Conservation (phyloP, 176 grass and related monocot species). For the Hordeum marinum region DNA sequence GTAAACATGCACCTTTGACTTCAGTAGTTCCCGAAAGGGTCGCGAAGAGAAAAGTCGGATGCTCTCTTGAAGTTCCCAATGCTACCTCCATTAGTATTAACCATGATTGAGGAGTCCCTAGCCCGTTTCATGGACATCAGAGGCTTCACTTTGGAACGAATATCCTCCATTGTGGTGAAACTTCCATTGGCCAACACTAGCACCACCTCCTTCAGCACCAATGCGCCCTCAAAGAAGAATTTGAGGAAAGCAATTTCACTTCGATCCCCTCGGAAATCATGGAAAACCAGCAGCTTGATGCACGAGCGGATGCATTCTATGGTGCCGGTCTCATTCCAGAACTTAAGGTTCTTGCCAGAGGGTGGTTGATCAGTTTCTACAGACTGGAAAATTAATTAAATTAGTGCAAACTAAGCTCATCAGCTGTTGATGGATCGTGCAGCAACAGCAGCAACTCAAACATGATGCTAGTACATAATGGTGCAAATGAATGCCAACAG, state of each 20-base stretch:
- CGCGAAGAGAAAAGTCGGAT: neutral
- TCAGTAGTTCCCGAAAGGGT: neutral
- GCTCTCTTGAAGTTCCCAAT: neutral
- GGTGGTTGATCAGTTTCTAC: neutral
- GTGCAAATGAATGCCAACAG: neutral
- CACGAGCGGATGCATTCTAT: neutral
- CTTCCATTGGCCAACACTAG: neutral
- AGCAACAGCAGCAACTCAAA: neutral
- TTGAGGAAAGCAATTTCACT: constrained; percentile 3
- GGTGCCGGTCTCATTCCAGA: neutral
- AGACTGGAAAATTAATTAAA: neutral
- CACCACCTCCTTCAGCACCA: neutral
- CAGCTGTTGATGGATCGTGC: neutral
- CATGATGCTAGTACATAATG: neutral
- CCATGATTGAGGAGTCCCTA: neutral
- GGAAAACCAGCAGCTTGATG: neutral
- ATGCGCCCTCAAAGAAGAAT: neutral
- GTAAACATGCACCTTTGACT: neutral
- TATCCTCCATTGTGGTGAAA: neutral
- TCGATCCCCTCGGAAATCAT: neutral
- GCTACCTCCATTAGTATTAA: neutral
- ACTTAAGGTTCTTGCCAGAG: neutral
- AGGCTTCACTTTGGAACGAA: neutral
- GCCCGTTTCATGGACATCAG: neutral
- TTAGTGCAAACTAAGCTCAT: neutral